Base-by-base conservation (phyloP, 2,329 filamentous ascomycete species). In the Alternaria alternata region DNA sequence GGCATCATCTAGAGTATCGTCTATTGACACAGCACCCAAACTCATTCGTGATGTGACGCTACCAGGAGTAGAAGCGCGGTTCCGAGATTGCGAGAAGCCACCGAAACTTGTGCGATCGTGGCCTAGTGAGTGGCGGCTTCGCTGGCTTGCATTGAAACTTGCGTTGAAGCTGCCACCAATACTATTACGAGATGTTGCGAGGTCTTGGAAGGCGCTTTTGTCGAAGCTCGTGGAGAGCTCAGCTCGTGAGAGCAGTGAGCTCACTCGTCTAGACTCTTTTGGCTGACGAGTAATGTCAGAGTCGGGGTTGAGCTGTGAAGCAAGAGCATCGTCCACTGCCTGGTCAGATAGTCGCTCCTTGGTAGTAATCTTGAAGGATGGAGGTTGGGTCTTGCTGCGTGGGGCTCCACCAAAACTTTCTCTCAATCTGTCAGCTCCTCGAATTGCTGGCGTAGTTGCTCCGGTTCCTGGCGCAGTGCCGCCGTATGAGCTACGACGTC, bases 171-270 rank as follows among this genome's bases (percentile, higher is more conserved):
- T 77, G 18, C 72, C 71, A 38, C 74, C 72, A 16, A 77, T 43
- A 75, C 81, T 78, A 67, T 78, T 68, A 55, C 79, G 73, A 52
- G 75, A 77, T 78, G 82, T 68, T 80, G 87, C 85, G 61, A 89
- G 86, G 49, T 97, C 93, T 28, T 89, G 86, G 73, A 96, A 96
- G n/a, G 89, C 86, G 1, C 89, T 85, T 70, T 91, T 86, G 68
- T 96, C 93, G 66, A 94, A 91, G 16, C 90, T 95, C 9, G 92
- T 90, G 0, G 92, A 94, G 20, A 97, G 82, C 74, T 97, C 94
- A 32, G 92, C 91, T 70, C 94, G 86, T 16, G 94, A 94, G 54
- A 97, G 84, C 80, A 97, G 86, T 16, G 94, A 98, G 81, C 95
- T 99, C 26, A 98, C 91, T 51, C 95, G 88, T 43, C 95, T 88